phyloP scores from a whole-genome alignment of 345 rosid species.

The Lumnitzera racemosa region DNA sequence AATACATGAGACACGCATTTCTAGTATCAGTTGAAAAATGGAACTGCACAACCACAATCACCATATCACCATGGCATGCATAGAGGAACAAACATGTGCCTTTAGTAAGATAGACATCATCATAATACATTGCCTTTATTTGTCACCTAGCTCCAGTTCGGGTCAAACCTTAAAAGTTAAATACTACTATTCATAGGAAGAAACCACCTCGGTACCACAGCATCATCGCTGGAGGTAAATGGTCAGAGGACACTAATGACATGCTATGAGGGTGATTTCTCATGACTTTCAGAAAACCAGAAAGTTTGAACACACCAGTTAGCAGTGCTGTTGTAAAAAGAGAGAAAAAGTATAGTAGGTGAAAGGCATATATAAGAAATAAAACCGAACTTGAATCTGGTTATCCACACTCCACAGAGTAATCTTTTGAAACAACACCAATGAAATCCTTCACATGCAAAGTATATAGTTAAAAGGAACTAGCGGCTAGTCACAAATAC shows the following conservation, averaged over 20 bases:
- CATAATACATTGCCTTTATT: too few species aligned
- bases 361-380: not conserved
- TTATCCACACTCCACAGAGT: not conserved
- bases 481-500: too few species aligned
- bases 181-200: too few species aligned
- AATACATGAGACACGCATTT: not conserved
- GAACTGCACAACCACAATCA: not conserved
- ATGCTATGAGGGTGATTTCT: not conserved
- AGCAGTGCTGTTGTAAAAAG: not conserved
- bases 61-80: not conserved
- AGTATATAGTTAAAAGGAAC: not conserved
- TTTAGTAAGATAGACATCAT: too few species aligned
- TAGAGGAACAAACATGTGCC: not conserved
- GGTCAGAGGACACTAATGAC: too few species aligned
- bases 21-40: not conserved
- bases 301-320: not conserved
- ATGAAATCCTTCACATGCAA: not conserved
- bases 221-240: too few species aligned
- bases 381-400: not conserved
- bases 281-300: not conserved
- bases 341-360: not conserved
- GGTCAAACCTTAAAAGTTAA: too few species aligned
- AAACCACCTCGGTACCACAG: too few species aligned
- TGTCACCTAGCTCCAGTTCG: too few species aligned
- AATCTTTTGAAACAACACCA: not conserved